phyloP scores from a whole-genome alignment of 148 eudicot species.

The Limonium bicolor region DNA sequence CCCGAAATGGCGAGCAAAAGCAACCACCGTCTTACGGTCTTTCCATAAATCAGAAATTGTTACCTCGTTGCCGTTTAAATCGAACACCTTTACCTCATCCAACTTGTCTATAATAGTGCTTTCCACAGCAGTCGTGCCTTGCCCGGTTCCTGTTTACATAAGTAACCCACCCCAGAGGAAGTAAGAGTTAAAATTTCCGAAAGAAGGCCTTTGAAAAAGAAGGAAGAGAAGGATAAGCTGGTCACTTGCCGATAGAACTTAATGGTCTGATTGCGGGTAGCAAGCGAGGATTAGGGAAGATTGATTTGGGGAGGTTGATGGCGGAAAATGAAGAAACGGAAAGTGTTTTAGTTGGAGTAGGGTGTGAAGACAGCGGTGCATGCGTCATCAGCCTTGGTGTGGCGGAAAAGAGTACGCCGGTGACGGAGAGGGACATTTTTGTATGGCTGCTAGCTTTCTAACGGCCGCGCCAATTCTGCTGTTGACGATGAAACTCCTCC shows the following conservation, averaged over 20 bases:
- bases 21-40: slow-evolving; percentile 82
- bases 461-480: too few species aligned
- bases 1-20: slow-evolving; percentile 99
- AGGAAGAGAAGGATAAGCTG: too few species aligned
- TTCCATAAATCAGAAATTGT: slow-evolving; percentile 82
- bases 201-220: neutral
- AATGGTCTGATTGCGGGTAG: too few species aligned
- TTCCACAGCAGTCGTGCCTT: slow-evolving; percentile 13
- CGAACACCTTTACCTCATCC: slow-evolving; percentile 51
- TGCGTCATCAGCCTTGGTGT: slow-evolving; percentile 2
- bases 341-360: neutral
- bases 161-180: neutral
- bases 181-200: neutral
- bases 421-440: slow-evolving; percentile 3
- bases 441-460: neutral
- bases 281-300: too few species aligned
- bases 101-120: slow-evolving; percentile 13
- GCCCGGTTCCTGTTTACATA: slow-evolving; percentile 16
- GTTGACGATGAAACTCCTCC: too few species aligned
- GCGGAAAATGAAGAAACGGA: neutral
- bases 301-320: too few species aligned
- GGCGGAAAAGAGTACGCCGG: neutral
- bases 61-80: slow-evolving; percentile 57
- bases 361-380: slow-evolving; percentile 1
- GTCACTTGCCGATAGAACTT: too few species aligned